Evolutionary conservation across 2,329 filamentous ascomycete genomes (phyloP).

Genomic region (Aspergillus alliaceus): DNA sequence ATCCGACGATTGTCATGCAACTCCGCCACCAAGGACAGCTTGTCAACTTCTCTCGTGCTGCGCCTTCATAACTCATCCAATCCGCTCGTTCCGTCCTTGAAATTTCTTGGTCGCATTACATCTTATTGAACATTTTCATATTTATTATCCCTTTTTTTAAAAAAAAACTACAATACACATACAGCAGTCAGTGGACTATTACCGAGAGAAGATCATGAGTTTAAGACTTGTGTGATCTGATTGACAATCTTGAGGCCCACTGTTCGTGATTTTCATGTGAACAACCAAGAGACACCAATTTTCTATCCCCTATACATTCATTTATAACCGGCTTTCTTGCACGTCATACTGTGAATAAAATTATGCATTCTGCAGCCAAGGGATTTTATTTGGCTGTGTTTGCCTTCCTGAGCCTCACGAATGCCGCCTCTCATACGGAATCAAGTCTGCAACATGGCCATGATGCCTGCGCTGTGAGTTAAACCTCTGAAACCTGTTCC

Average conservation of each 20-base stretch:
- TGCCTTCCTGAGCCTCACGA: slow-evolving; percentile 53
- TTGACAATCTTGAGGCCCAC: slow-evolving; percentile 9
- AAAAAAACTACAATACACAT: background rate
- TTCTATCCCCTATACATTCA: background rate
- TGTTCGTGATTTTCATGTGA: slow-evolving; percentile 14
- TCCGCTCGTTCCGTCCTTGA: background rate
- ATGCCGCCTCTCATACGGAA: slow-evolving; percentile 46
- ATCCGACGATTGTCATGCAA: slow-evolving; percentile 9
- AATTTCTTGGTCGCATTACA: background rate
- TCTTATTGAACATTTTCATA: background rate
- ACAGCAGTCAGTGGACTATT: background rate
- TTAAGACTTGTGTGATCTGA: slow-evolving; percentile 4
- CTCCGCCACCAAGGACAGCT: slow-evolving; percentile 25
- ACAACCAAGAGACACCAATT: background rate
- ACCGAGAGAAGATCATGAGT: background rate
- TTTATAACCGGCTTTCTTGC: background rate
- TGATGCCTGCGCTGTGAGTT: slow-evolving; percentile 58
- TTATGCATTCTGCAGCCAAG: slow-evolving; percentile 56
- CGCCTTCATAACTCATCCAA: slow-evolving; percentile 9
- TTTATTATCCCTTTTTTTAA: background rate
- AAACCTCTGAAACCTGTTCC: background rate
- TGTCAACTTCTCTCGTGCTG: slow-evolving; percentile 24
- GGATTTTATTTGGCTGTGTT: slow-evolving; percentile 65
- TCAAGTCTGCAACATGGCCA: slow-evolving; percentile 32
- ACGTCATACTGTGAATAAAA: slow-evolving; percentile 7